phyloP scores from a whole-genome alignment of 2,329 filamentous ascomycete genomes.

The Stenocarpella maydis region DNA sequence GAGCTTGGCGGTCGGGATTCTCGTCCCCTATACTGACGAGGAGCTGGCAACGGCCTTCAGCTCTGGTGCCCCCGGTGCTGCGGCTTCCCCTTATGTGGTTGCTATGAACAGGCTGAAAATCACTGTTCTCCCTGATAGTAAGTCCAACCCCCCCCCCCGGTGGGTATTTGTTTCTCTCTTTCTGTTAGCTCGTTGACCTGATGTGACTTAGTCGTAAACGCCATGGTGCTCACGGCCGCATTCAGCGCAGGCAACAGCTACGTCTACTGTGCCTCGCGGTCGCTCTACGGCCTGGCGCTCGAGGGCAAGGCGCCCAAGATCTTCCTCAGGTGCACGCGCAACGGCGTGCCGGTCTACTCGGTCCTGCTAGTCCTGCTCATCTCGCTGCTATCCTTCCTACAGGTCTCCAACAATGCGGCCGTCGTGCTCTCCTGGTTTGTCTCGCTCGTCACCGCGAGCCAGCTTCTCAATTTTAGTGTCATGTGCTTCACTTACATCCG shows the following conservation, averaged over 20 bases:
- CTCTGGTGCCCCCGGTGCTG: conserved; percentile 55
- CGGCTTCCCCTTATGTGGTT: conserved; percentile 59
- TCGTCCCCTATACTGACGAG: conserved; percentile 66
- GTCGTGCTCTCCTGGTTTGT: conserved; percentile 52
- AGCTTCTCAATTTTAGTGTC: conserved; percentile 54
- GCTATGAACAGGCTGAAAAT: conserved; percentile 50
- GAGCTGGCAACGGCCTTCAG: conserved; percentile 62
- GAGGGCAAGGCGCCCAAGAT: conserved; percentile 56
- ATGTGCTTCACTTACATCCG: conserved; percentile 56
- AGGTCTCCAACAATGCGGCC: conserved; percentile 47
- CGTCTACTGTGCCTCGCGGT: conserved; percentile 59
- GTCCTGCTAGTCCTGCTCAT: conserved; percentile 46
- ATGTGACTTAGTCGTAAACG: conserved; percentile 60
- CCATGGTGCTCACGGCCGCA: conserved; percentile 46
- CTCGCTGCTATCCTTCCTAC: conserved; percentile 48
- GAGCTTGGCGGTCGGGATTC: conserved; percentile 66
- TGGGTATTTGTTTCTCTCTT: not conserved
- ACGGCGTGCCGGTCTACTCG: conserved; percentile 54
- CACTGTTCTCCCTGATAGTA: conserved; percentile 59
- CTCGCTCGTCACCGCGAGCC: conserved; percentile 47
- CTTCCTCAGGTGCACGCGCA: conserved; percentile 49
- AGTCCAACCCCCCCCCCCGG: not conserved
- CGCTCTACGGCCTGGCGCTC: conserved; percentile 58
- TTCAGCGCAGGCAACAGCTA: conserved; percentile 56
- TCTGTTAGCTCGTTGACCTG: not conserved